Evolutionary conservation across 2,329 filamentous ascomycete species (phyloP), one percentile per base, ranked within the genome.

Genomic region (Pseudocercospora fijiensis): DNA sequence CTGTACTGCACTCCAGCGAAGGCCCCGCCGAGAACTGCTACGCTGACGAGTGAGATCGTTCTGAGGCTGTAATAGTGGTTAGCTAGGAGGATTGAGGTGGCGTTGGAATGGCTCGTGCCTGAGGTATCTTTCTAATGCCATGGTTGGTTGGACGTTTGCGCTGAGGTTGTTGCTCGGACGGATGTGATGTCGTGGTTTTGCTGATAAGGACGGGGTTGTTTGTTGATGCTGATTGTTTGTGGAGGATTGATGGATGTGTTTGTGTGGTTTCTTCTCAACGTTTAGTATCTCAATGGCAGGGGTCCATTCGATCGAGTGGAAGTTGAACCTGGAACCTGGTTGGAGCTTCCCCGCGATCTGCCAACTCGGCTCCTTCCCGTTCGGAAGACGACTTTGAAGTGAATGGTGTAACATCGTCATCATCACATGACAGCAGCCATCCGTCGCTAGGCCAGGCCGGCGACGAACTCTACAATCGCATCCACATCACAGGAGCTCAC

Each of bases 1-100:
- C 58, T 47, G 27, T 61, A 65, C 53, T 56, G 53, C 18, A 41
- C 53, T 1, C 53, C 53, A 37, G 53, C 53, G 30, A 20, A 56
- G 13, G 53, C 53, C 5, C 53, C 53, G 20, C 53, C 28, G 6
- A 56, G 53, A 4, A 56, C 53, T 33, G 53, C 53, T 41, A 56
- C 53, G 10, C 53, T 24, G 18, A 56, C 53, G 0, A 56, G 28
- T 18, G 53, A 56, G 6, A 56, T 18, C n/a, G 28, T 56, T 22
- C 53, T n/a, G 10, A 56, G 20, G 16, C 53, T 56, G n/a, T 4
- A 33, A 18, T 16, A 37, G 8, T 24, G 16, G 22, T 56, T 9
- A 37, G 9, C 53, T 11, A 20, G 53, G 26, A 20, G 26, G 16
- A 10, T 27, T 10, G 28, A 8, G 18, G n/a, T 13, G 28, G 45